A percentile compares a stretch with the other conserved stretches of the same genome.
Evolutionary conservation across 2,329 filamentous ascomycete genomes (phyloP).

Genomic region (Pseudocercospora cruenta): DNA sequence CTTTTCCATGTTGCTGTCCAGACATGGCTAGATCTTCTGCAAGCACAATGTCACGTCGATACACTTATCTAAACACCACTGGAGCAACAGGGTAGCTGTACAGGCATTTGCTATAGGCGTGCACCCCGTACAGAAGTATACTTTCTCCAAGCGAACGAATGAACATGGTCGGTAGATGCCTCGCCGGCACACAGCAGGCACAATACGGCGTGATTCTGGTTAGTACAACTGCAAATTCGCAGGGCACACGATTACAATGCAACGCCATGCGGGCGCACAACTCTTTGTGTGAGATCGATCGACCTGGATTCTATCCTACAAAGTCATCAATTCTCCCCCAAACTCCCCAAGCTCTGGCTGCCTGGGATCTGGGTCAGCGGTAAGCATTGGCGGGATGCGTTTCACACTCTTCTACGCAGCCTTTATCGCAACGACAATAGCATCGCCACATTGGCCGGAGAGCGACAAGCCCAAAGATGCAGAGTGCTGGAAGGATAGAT

Average conservation of each 20-base stretch:
- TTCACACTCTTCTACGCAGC: neutral
- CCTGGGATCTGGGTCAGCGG: neutral
- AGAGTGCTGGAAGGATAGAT: neutral
- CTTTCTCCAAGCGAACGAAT: neutral
- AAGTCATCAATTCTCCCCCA: neutral
- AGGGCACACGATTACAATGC: too few species aligned
- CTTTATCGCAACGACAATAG: neutral
- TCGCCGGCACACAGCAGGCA: too few species aligned
- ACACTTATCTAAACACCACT: too few species aligned
- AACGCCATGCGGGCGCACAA: neutral
- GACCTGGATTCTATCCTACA: neutral
- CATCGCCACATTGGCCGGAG: neutral
- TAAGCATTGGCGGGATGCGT: neutral
- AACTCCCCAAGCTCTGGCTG: neutral
- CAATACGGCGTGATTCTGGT: too few species aligned
- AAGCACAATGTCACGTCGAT: too few species aligned
- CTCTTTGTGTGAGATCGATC: neutral
- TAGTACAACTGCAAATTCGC: too few species aligned
- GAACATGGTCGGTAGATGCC: too few species aligned
- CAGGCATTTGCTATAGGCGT: too few species aligned
- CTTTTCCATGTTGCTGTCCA: too few species aligned
- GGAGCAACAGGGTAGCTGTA: too few species aligned
- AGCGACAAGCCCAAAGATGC: neutral
- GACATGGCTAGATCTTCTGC: too few species aligned
- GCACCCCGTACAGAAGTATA: too few species aligned